These are phyloP conservation scores for Cyclotella kingstonii DNA, from an alignment of 108 stramenopile species.

Conservation along the genomic window DNA sequence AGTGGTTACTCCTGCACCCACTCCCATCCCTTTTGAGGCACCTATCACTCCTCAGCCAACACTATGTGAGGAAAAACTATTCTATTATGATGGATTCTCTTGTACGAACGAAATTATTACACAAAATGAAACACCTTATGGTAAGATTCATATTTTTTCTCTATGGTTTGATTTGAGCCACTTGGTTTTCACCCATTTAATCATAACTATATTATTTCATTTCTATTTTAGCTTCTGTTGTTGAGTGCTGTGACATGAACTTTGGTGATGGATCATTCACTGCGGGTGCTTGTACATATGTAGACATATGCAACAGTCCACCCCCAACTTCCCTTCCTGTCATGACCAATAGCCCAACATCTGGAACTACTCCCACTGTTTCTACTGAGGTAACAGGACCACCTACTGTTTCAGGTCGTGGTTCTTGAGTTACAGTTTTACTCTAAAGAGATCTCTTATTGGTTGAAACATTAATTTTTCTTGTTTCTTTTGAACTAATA, in stretches of 20 bases:
- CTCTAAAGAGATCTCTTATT: too few relatives aligned
- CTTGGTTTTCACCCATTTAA: neutral
- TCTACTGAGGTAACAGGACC: constrained; percentile 13
- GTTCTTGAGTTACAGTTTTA: too few relatives aligned
- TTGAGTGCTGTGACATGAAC: constrained; percentile 1
- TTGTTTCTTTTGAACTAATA: too few relatives aligned
- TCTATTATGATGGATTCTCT: neutral
- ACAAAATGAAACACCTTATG: neutral
- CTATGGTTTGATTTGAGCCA: neutral
- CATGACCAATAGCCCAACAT: neutral
- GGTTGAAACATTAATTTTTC: too few relatives aligned
- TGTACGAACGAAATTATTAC: neutral
- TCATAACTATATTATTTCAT: too few relatives aligned
- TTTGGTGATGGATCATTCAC: constrained; percentile 3
- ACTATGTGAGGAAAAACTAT: neutral
- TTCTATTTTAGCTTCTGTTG: neutral
- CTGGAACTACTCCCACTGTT: constrained; percentile 10
- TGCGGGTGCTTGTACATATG: neutral
- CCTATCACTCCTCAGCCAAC: neutral
- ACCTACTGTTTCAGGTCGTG: constrained; percentile 3
- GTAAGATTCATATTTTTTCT: neutral
- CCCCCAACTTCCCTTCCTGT: constrained; percentile 1
- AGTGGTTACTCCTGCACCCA: constrained; percentile 2
- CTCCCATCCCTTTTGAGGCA: too few relatives aligned
- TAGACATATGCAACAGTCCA: constrained; percentile 5